Conservation (phyloP, 2,329 filamentous ascomycete genomes). For the Nemania bipapillata region DNA sequence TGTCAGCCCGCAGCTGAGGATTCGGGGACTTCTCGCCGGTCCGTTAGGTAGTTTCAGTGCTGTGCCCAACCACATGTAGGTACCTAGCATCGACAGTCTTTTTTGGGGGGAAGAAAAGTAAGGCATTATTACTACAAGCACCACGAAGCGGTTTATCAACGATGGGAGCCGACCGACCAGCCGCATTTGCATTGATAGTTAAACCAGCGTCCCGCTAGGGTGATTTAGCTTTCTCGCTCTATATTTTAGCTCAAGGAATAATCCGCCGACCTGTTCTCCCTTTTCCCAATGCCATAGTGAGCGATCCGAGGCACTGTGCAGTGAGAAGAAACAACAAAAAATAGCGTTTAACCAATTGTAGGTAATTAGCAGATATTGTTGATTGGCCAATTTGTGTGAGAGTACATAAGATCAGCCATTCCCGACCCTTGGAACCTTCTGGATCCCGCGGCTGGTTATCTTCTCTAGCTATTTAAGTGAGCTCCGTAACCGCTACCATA, state of each 20-base stretch:
- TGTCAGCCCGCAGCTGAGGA: constrained; percentile 28
- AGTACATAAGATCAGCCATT: neutral
- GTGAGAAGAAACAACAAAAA: too few species aligned
- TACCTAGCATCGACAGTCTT: neutral
- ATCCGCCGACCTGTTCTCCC: too few species aligned
- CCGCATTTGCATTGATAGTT: neutral
- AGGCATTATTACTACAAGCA: constrained; percentile 6
- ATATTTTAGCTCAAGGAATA: neutral
- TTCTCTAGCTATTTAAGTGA: neutral
- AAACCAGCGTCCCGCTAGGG: neutral
- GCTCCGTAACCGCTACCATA: constrained; percentile 19
- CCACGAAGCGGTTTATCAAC: constrained; percentile 14
- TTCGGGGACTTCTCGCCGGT: constrained; percentile 29
- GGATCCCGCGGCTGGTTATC: constrained; percentile 1
- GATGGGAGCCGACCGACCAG: neutral
- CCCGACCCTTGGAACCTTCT: neutral
- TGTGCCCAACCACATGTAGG: neutral
- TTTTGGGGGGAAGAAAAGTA: constrained; percentile 3
- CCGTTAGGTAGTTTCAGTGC: constrained; percentile 1
- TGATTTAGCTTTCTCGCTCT: neutral
- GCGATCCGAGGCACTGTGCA: too few species aligned
- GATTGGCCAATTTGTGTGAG: neutral
- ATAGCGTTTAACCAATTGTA: too few species aligned
- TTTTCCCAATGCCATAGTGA: too few species aligned
- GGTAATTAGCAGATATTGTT: too few species aligned